A percentile compares a stretch with the other conserved stretches of the same genome.
These are phyloP conservation scores for Solanum bukasovii DNA, from an alignment of 257 asterid species.

Conservation along the genomic window DNA sequence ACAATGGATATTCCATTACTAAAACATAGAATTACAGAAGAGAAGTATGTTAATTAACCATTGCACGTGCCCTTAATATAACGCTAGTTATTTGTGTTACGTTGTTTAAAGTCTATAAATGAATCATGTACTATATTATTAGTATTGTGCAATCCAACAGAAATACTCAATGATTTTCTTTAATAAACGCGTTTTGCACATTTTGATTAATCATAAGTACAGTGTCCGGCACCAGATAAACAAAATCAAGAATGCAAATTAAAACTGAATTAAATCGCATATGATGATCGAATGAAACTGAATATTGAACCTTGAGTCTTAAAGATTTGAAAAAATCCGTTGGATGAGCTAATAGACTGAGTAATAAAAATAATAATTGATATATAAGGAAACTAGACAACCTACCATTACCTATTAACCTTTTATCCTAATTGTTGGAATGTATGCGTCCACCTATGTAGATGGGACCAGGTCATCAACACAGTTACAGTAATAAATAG, in stretches of 20 bases:
- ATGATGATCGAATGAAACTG: not conserved
- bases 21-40: not conserved
- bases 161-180: not conserved
- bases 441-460: too few species aligned
- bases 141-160: not conserved
- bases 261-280: not conserved
- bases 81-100: not conserved
- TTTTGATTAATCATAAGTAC: not conserved
- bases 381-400: too few species aligned
- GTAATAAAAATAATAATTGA: not conserved
- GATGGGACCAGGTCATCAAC: too few species aligned
- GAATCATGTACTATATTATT: not conserved
- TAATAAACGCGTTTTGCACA: not conserved
- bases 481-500: too few species aligned
- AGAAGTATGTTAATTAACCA: not conserved
- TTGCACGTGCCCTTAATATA: not conserved
- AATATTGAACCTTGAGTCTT: not conserved
- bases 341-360: not conserved
- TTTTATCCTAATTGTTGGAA: not conserved
- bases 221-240: not conserved
- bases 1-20: not conserved
- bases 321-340: not conserved
- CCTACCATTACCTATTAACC: too few species aligned
- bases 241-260: not conserved
- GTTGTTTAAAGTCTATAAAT: not conserved